Conservation (phyloP, 2,329 filamentous ascomycete species). For the Fusarium setosum region DNA sequence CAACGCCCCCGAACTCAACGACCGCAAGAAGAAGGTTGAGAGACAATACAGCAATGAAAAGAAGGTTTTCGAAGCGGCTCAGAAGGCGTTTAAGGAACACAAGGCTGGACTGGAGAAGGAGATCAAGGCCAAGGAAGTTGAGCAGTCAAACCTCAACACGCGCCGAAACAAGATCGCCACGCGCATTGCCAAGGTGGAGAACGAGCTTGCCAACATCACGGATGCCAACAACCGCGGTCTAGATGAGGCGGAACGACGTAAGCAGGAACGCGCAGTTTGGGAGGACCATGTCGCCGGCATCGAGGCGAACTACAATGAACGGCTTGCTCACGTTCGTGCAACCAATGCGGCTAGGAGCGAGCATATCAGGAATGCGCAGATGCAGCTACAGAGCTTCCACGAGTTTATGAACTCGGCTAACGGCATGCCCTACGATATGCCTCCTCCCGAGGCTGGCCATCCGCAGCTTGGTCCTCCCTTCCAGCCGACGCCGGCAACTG, state of each 20-base stretch:
- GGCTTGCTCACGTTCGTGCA: constrained; percentile 53
- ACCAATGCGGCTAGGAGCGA: constrained; percentile 46
- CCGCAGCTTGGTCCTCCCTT: constrained; percentile 42
- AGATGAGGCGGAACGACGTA: constrained; percentile 70
- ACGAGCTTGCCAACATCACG: constrained; percentile 76
- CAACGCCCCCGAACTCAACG: constrained; percentile 70
- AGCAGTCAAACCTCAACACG: constrained; percentile 71
- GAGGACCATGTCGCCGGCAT: constrained; percentile 59
- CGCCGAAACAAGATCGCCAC: constrained; percentile 79
- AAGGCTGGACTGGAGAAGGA: constrained; percentile 73
- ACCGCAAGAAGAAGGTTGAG: constrained; percentile 67
- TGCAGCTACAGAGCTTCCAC: constrained; percentile 48
- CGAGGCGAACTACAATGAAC: constrained; percentile 59
- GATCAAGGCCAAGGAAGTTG: constrained; percentile 71
- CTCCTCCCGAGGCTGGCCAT: constrained; percentile 35
- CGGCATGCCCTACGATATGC: constrained; percentile 47
- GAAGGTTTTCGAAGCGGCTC: constrained; percentile 68
- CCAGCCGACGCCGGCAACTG: constrained; percentile 32
- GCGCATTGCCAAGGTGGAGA: constrained; percentile 78
- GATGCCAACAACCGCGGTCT: constrained; percentile 75
- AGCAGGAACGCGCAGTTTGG: constrained; percentile 61
- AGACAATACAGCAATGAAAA: constrained; percentile 65
- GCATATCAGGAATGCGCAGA: constrained; percentile 45
- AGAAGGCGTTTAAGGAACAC: constrained; percentile 65
- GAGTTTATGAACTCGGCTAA: constrained; percentile 48